These are phyloP conservation scores for Limnanthes douglasii DNA, from an alignment of 345 rosid genomes.

Conservation along the genomic window DNA sequence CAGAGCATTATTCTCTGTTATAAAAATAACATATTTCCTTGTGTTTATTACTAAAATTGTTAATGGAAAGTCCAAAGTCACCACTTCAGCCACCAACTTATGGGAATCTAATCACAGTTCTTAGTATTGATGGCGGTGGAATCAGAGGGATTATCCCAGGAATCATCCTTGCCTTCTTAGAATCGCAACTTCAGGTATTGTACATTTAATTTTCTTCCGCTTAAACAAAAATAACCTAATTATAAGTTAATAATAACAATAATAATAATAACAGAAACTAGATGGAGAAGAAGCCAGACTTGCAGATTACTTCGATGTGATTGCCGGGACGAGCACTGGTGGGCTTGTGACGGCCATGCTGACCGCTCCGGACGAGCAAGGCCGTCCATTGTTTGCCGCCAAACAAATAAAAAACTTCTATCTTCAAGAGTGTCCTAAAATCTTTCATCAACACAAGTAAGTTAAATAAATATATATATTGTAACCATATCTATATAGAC, in stretches of 20 bases:
- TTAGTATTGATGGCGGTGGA: constrained; percentile 79
- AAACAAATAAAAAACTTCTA: constrained; percentile 44
- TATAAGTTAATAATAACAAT: no score
- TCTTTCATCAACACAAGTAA: constrained; percentile 46
- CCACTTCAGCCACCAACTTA: constrained; percentile 42
- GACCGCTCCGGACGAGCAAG: constrained; percentile 30
- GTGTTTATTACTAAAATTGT: no score
- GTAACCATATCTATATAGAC: neutral
- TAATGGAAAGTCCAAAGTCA: constrained; percentile 25
- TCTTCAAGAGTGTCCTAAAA: constrained; percentile 30
- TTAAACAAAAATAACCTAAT: no score
- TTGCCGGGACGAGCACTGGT: constrained; percentile 60
- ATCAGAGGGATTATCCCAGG: constrained; percentile 62
- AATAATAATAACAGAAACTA: constrained; percentile 44
- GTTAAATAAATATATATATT: neutral
- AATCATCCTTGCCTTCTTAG: constrained; percentile 40
- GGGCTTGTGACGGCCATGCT: constrained; percentile 67
- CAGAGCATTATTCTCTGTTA: no score
- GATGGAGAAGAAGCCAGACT: constrained; percentile 55
- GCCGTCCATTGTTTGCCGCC: constrained; percentile 52
- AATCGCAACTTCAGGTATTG: constrained; percentile 63
- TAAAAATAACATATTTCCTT: no score
- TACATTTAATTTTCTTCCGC: no score
- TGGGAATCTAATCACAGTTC: constrained; percentile 41
- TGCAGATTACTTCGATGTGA: constrained; percentile 61